Base-by-base conservation (phyloP, 2,329 filamentous ascomycete genomes). In the Fusarium decemcellulare region DNA sequence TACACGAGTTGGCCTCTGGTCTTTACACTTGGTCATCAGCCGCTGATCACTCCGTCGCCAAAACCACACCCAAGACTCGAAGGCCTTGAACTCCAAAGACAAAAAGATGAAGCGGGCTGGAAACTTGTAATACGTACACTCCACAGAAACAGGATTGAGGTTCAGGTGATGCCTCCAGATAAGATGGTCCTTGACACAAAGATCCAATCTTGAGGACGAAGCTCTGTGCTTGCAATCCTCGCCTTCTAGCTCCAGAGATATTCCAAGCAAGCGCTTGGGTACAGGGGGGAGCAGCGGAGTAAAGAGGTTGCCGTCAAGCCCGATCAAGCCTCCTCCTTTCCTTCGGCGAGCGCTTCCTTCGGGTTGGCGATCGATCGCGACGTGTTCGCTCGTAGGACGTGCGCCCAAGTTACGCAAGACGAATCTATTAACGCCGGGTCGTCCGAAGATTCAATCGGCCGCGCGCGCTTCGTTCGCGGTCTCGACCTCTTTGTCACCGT, bases 151-250 rank as follows among this genome's bases (percentile, higher is more conserved):
- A 74, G 59, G 71, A 72, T 54, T 58, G 59, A 63, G 61, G 61
- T 52, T 44, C 63, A 66, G 55, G 37, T 61, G 52, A 67, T 57
- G 55, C 70, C 65, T 67, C 68, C 60, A 64, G 61, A 65, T 65
- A 63, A 65, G 63, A 71, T 52, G 66, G 70, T 59, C 54, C 64
- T 65, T 68, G 65, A 61, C 59, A 57, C 37, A 57, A 64, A 65
- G 62, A 64, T 70, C 68, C 73, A 82, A 81, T 81, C 76, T 55
- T 79, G 80, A 85, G 88, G 87, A 90, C 81, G 87, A 88, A 89
- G 88, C 88, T 90, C 87, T 89, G 81, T 90, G 86, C 88, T 88
- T 86, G 73, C 78, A 77, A 76, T 78, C 79, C 74, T 75, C 69
- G 61, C 50, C 67, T 52, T 60, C 59, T 61, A 71, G 59, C 67